phyloP scores from a whole-genome alignment of 2,329 filamentous ascomycete genomes.

The Coniochaeta sp. region DNA sequence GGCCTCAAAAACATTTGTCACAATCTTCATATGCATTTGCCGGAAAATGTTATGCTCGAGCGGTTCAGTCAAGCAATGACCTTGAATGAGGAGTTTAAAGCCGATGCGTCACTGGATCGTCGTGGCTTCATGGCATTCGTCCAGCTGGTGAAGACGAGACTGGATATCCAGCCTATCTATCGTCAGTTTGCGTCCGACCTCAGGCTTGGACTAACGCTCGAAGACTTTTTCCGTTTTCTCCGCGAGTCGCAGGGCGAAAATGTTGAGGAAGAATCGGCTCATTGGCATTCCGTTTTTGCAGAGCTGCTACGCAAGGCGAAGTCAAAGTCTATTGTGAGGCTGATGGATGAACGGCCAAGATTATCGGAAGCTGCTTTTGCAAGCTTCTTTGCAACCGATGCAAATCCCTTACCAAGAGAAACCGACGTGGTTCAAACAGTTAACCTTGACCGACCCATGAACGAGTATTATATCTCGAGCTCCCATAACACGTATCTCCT shows the following conservation, averaged over 20 bases:
- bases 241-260: conserved; percentile 68
- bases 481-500: conserved; percentile 97
- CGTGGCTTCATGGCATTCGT: conserved; percentile 79
- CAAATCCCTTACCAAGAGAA: conserved; percentile 59
- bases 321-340: conserved; percentile 20
- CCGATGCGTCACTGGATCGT: conserved; percentile 57
- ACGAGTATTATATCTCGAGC: conserved; percentile 97
- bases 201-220: conserved; percentile 58
- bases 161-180: conserved; percentile 73
- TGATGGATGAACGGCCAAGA: conserved; percentile 34
- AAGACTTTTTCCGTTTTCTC: conserved; percentile 72
- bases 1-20: conserved; percentile 80
- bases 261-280: conserved; percentile 53
- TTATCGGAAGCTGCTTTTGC: conserved; percentile 78
- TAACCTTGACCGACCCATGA: conserved; percentile 70
- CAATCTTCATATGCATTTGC: conserved; percentile 86
- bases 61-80: conserved; percentile 60
- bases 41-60: conserved; percentile 61
- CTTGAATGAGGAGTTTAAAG: conserved; percentile 5
- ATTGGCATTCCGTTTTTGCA: conserved; percentile 68
- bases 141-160: conserved; percentile 70
- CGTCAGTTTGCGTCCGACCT: conserved; percentile 49
- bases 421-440: neutral
- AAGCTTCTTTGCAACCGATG: conserved; percentile 65
- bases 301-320: conserved; percentile 57